Evolutionary conservation across 306 rosid species (phyloP).

Genomic region (Quercus mongolica): DNA sequence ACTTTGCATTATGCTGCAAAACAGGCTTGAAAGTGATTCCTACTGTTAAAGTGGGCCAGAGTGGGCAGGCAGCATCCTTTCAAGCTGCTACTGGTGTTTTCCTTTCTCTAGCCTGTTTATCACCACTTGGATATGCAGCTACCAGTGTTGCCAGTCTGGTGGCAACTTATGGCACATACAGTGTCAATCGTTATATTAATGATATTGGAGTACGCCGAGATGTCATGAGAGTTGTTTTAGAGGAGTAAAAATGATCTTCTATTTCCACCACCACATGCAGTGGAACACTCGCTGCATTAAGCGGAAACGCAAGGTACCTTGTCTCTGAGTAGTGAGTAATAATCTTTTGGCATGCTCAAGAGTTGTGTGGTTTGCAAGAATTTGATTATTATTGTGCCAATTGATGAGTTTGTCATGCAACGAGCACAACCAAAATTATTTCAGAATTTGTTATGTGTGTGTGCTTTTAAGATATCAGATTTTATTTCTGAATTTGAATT

Average conservation of each 20-base stretch:
- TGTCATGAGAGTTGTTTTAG: conserved; percentile 14
- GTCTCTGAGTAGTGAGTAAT: too few species aligned
- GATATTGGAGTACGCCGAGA: conserved; percentile 58
- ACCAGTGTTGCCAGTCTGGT: conserved; percentile 18
- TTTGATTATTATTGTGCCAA: too few species aligned
- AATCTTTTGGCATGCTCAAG: background rate
- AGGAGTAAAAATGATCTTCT: too few species aligned
- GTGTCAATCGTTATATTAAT: conserved; percentile 32
- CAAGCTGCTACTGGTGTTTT: conserved; percentile 32
- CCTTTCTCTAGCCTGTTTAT: conserved; percentile 17
- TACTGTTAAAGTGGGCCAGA: conserved; percentile 30
- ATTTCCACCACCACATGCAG: too few species aligned
- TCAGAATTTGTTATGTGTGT: too few species aligned
- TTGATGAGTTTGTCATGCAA: background rate
- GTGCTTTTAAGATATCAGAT: too few species aligned
- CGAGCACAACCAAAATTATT: too few species aligned
- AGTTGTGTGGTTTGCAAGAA: too few species aligned
- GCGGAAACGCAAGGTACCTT: too few species aligned
- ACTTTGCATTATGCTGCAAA: conserved; percentile 84
- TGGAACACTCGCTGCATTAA: too few species aligned
- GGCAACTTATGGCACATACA: conserved; percentile 31
- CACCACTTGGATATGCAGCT: conserved; percentile 17
- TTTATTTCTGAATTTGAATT: too few species aligned
- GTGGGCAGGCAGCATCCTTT: conserved; percentile 61
- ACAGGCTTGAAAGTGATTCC: conserved; percentile 52